Conservation (phyloP, 2,329 filamentous ascomycete species). For the Fusarium kyushuense region DNA sequence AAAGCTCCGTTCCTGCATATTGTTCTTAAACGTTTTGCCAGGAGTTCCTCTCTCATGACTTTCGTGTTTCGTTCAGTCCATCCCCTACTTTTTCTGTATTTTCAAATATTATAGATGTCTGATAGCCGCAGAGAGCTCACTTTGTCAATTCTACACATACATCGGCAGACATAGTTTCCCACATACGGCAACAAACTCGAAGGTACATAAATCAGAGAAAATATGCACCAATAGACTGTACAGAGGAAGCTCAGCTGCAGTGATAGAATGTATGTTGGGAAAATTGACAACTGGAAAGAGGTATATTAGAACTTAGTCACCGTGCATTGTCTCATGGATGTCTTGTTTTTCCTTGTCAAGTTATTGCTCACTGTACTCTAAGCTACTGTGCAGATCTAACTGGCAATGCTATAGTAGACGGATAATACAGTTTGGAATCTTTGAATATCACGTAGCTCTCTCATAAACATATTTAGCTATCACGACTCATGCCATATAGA, state of each 20-base stretch:
- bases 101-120: background rate
- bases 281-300: background rate
- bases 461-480: background rate
- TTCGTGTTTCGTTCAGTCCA: background rate
- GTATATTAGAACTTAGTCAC: background rate
- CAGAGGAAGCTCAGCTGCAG: background rate
- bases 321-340: background rate
- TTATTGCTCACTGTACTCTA: background rate
- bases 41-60: background rate
- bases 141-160: no score
- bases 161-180: background rate
- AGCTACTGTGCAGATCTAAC: background rate
- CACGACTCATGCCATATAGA: background rate
- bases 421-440: background rate
- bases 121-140: background rate
- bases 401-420: background rate
- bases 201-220: background rate
- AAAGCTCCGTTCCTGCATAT: conserved; percentile 4
- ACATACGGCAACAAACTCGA: background rate
- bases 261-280: background rate
- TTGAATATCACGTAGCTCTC: background rate
- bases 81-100: background rate
- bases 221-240: background rate
- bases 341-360: background rate
- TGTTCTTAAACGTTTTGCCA: background rate